These are phyloP conservation scores for Talaromyces sp. DNA, from an alignment of 2,329 filamentous ascomycete species.

Conservation along the genomic window DNA sequence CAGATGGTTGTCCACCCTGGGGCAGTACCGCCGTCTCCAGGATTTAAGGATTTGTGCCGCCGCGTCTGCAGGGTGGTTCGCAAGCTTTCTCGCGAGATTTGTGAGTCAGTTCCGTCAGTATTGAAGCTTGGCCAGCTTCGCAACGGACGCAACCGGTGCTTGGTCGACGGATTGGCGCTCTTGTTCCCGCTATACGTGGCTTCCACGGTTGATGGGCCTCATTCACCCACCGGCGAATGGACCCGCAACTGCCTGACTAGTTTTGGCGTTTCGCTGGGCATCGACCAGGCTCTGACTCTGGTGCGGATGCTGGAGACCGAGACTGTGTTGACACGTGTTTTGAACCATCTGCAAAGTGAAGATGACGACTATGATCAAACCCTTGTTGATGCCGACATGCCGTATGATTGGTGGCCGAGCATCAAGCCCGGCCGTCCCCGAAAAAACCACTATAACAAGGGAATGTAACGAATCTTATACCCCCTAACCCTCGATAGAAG, in stretches of 20 bases:
- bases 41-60: slow-evolving; percentile 26
- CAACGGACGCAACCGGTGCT: slow-evolving; percentile 15
- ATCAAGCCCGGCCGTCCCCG: no score
- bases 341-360: not conserved
- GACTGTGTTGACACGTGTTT: not conserved
- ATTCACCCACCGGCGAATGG: slow-evolving; percentile 26
- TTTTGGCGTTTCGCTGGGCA: slow-evolving; percentile 31
- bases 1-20: slow-evolving; percentile 20
- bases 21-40: slow-evolving; percentile 18
- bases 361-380: not conserved
- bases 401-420: no score
- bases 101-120: slow-evolving; percentile 31
- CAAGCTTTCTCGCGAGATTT: slow-evolving; percentile 30
- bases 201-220: slow-evolving; percentile 24
- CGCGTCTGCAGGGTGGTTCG: slow-evolving; percentile 22
- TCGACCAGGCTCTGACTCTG: slow-evolving; percentile 33
- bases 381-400: not conserved
- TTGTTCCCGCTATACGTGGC: slow-evolving; percentile 35
- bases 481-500: no score
- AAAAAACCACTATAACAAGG: no score
- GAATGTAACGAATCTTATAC: no score
- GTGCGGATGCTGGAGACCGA: slow-evolving; percentile 23
- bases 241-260: slow-evolving; percentile 24
- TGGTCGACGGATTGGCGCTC: slow-evolving; percentile 27
- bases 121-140: slow-evolving; percentile 21